Evolutionary conservation across 2,329 filamentous ascomycete species (phyloP).

Genomic region (Drechslera avenae): DNA sequence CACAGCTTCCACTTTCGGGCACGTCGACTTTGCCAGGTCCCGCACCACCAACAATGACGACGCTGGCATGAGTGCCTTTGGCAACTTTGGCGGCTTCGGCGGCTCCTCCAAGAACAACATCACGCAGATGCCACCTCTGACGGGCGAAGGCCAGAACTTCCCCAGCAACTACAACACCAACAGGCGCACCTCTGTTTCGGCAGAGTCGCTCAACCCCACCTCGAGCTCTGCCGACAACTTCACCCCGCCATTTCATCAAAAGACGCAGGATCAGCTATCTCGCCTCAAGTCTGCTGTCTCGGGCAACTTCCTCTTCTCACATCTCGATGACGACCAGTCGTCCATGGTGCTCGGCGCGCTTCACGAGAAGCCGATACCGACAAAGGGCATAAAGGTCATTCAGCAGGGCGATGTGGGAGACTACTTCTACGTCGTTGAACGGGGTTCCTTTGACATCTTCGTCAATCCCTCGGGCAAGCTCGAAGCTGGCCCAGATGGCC

Average conservation of each 20-base stretch:
- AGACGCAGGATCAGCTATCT: conserved; percentile 78
- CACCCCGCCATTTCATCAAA: conserved; percentile 83
- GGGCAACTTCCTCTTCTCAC: conserved; percentile 90
- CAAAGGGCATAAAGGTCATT: conserved; percentile 89
- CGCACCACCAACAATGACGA: conserved; percentile 37
- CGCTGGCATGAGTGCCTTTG: conserved; percentile 49
- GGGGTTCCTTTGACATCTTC: conserved; percentile 86
- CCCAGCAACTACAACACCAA: conserved; percentile 93
- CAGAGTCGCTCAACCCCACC: conserved; percentile 91
- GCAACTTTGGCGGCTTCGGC: conserved; percentile 45
- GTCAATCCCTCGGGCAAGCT: conserved; percentile 79
- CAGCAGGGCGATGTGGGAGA: conserved; percentile 94
- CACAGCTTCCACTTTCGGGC: conserved; percentile 59
- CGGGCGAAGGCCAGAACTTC: conserved; percentile 68
- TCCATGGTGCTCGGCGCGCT: conserved; percentile 85
- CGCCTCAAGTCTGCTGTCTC: conserved; percentile 82
- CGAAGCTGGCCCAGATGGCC: conserved; percentile 78
- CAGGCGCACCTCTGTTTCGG: conserved; percentile 93
- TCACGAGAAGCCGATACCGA: conserved; percentile 92
- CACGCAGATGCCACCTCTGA: conserved; percentile 51
- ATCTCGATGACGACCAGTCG: conserved; percentile 92
- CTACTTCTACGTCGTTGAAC: conserved; percentile 97
- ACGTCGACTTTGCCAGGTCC: conserved; percentile 49
- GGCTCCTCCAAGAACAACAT: conserved; percentile 43
- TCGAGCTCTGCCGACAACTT: conserved; percentile 85